These are phyloP conservation scores for Colletotrichum limetticola DNA, from an alignment of 2,329 filamentous ascomycete genomes.

Conservation along the genomic window DNA sequence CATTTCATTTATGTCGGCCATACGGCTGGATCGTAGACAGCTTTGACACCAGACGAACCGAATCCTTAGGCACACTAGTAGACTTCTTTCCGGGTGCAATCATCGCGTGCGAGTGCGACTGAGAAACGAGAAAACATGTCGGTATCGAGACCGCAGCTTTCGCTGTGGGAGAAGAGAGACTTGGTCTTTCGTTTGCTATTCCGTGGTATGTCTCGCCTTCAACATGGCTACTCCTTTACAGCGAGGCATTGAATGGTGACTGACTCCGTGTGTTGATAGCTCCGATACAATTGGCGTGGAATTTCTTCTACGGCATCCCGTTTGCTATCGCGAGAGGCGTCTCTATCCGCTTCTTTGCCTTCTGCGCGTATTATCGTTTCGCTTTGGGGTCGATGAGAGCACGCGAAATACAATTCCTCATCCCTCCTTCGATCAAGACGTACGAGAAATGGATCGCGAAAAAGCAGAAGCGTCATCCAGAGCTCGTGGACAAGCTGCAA, in stretches of 20 bases:
- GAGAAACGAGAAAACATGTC: slow-evolving; percentile 3
- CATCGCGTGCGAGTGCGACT: not conserved
- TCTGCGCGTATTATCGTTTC: slow-evolving; percentile 37
- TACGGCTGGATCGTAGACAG: not conserved
- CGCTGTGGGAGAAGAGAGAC: slow-evolving; percentile 34
- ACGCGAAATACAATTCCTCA: slow-evolving; percentile 39
- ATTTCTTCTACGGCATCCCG: slow-evolving; percentile 18
- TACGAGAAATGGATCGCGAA: slow-evolving; percentile 40
- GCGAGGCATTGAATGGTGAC: not conserved
- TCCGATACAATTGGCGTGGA: slow-evolving; percentile 29
- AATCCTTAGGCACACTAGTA: not conserved
- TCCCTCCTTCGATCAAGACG: slow-evolving; percentile 33
- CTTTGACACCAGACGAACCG: slow-evolving; percentile 25
- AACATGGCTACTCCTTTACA: not conserved
- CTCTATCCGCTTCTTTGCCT: slow-evolving; percentile 30
- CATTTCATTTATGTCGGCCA: slow-evolving; percentile 2
- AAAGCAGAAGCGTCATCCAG: slow-evolving; percentile 30
- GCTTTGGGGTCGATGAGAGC: slow-evolving; percentile 20
- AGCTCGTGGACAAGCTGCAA: slow-evolving; percentile 1
- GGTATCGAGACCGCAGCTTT: slow-evolving; percentile 36
- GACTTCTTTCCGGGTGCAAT: not conserved
- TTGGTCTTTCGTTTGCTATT: slow-evolving; percentile 32
- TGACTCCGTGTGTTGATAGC: slow-evolving; percentile 12
- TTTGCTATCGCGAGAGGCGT: slow-evolving; percentile 37
- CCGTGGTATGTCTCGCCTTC: slow-evolving; percentile 24